Evolutionary conservation across 371 early-diverging fungal species (phyloP).

Genomic region (Nematocida minor): DNA sequence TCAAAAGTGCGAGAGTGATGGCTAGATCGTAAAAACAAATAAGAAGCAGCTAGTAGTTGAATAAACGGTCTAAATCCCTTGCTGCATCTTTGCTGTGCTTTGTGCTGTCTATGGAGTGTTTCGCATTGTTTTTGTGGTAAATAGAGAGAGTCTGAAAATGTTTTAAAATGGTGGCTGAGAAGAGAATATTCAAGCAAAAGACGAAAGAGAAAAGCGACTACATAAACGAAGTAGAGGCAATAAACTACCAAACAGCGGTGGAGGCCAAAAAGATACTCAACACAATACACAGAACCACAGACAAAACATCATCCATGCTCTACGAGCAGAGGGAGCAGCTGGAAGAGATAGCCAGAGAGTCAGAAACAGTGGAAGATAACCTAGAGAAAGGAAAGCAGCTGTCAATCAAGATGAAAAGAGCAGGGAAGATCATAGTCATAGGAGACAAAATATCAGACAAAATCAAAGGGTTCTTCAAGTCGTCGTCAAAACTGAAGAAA

Average conservation of each 20-base stretch:
- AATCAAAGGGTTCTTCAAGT: slow-evolving; percentile 28
- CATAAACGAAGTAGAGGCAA: slow-evolving; percentile 23
- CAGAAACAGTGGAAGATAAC: not conserved
- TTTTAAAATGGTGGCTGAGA: not conserved
- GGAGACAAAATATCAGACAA: slow-evolving; percentile 44
- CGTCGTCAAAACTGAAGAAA: not conserved
- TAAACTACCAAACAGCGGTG: slow-evolving; percentile 29
- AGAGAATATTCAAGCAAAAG: slow-evolving; percentile 38
- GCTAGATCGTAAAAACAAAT: too few species aligned
- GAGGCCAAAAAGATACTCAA: slow-evolving; percentile 41
- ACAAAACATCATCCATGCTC: slow-evolving; percentile 29
- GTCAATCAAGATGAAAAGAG: slow-evolving; percentile 45
- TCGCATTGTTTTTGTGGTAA: not conserved
- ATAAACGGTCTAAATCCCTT: not conserved
- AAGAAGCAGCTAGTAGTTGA: too few species aligned
- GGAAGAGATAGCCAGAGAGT: slow-evolving; percentile 36
- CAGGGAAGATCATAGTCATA: slow-evolving; percentile 38
- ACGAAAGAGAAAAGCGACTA: slow-evolving; percentile 26
- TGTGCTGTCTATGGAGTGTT: too few species aligned
- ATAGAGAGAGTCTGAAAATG: slow-evolving; percentile 10
- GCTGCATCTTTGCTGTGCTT: not conserved
- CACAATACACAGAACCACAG: slow-evolving; percentile 24
- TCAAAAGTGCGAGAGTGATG: too few species aligned
- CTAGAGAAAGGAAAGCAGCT: slow-evolving; percentile 16
- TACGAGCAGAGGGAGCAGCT: slow-evolving; percentile 43